Evolutionary conservation across 2,329 filamentous ascomycete genomes (phyloP), one percentile per base, ranked within the genome.

Genomic region (Lasiodiplodia sp.): DNA sequence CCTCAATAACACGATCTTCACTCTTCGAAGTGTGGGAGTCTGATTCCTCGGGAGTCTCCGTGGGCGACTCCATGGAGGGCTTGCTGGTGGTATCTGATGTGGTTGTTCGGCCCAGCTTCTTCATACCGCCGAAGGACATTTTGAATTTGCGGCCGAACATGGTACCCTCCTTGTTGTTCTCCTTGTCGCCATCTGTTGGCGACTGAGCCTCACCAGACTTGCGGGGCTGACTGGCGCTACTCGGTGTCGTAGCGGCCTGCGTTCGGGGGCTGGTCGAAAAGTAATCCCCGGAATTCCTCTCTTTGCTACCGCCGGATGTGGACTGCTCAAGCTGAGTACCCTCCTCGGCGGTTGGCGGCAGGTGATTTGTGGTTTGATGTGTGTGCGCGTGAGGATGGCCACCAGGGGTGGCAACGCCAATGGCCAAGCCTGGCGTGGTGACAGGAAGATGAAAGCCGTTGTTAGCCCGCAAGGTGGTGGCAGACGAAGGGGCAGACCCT

Each of bases 91-190:
- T 81, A 71, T 91, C 87, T 6, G 86, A 86, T 4, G 90, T 90
- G 4, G 74, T 69, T 0, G 86, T 90, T 18, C 93, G 88, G 14
- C 89, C 89, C 16, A 95, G 85, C 80, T 97, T 97, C 83, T 96
- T 97, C 75, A 90, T 91, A 72, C 91, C 90, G 8, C 56, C 57
- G 75, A 95, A 94, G 0, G 90, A 89, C 83, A 87, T 87, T 58
- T 91, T 89, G 79, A 97, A 94, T 74, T 93, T 93, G 82, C 94
- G 96, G 53, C 91, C 89, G 77, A 97, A 96, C 6, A 93, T 83
- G 67, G 85, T 90, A 72, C 88, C 87, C 75, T 89, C 82, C 78
- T 91, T 85, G 70, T 68, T 71, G 4, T 70, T 40, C 10, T 64
- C 72, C 12, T 75, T 75, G 1, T 77, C 76, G 37, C 76, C 76